Base-by-base conservation (phyloP, 176 grass and related monocot species). In the Phoenix roebelenii region DNA sequence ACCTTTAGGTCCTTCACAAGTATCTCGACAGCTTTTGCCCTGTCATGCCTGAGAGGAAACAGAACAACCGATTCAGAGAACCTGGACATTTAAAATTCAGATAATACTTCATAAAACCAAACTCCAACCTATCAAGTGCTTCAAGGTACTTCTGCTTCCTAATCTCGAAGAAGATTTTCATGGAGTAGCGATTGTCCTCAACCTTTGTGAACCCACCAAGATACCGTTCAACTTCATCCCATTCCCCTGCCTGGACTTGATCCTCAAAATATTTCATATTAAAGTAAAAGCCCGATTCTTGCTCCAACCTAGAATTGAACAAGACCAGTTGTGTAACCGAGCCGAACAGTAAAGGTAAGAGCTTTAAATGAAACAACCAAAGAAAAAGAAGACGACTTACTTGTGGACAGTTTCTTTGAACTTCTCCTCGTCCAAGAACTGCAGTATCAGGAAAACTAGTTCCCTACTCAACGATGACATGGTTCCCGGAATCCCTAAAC, bases 161-260 rank as follows among this genome's bases (percentile, higher is more conserved):
- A 75, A 98, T 98, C 85, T 98, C 94, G 16, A 98, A 98, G 63
- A 98, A 98, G 52, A 98, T 98, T 74, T 98, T 98, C 94, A 98
- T 98, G 76, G 94, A 98, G 80, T 98, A 98, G 68, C 94, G 81
- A 73, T 98, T 98, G 66, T 98, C 94, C 63, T 98, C 94, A 39
- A 98, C 94, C 79, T 98, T 98, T 24, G 94, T 98, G 79, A 98
- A 98, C 25, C 94, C 94, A 52, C 94, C 86, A 59, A 98, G 94
- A 78, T 98, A 98, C 55, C 30, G 84, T 82, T 98, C 94, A n/a
- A 98, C 94, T 65, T 98, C 94, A 44, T 98, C 94, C 94, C 94
- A 98, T 68, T 98, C 94, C 55, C 94, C 94, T 26, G 83, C 94
- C 64, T 92, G 88, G 53, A 98, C 88, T 68, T 83, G 85, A 70